These are phyloP conservation scores for Penicillium aurantiogriseum DNA, from an alignment of 2,329 filamentous ascomycete species.

Conservation along the genomic window DNA sequence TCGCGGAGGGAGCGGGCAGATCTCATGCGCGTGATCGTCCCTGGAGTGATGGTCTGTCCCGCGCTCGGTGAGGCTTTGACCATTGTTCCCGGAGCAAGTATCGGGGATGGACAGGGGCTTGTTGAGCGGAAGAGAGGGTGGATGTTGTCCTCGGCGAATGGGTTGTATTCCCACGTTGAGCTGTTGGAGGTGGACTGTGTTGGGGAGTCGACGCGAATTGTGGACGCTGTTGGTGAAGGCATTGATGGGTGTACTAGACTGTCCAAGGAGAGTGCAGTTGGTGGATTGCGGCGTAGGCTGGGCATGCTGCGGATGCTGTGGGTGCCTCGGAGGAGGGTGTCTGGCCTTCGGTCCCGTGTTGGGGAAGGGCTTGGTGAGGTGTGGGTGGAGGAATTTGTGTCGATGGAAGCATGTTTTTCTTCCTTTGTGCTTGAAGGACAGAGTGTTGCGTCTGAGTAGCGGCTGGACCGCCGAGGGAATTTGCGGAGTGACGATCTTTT, in stretches of 20 bases:
- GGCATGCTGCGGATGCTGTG: conserved; percentile 22
- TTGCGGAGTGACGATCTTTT: conserved; percentile 27
- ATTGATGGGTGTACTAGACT: conserved; percentile 20
- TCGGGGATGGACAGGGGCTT: conserved; percentile 53
- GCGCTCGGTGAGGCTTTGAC: conserved; percentile 56
- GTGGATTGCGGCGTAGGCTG: conserved; percentile 20
- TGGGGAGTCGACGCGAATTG: conserved; percentile 17
- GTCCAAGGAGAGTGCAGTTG: conserved; percentile 28
- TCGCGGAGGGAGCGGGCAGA: conserved; percentile 36
- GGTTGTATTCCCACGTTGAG: conserved; percentile 19
- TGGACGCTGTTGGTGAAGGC: conserved; percentile 23
- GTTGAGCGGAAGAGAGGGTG: conserved; percentile 58
- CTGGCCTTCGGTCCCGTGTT: conserved; percentile 10
- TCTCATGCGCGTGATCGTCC: conserved; percentile 38
- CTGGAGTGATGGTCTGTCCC: conserved; percentile 50
- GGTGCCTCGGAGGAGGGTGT: conserved; percentile 9
- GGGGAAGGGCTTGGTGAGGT: conserved; percentile 14
- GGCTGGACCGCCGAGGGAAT: conserved; percentile 29
- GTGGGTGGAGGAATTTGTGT: conserved; percentile 16
- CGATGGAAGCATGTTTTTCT: conserved; percentile 25
- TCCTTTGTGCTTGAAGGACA: conserved; percentile 24
- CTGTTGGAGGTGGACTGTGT: conserved; percentile 7
- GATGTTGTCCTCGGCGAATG: conserved; percentile 51
- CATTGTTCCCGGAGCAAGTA: conserved; percentile 53
- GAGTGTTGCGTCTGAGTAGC: conserved; percentile 34